Percentiles rank a stretch among this genome's conserved stretches.
phyloP scores from a whole-genome alignment of 176 grass and related monocot species.

The Ensete glaucum region DNA sequence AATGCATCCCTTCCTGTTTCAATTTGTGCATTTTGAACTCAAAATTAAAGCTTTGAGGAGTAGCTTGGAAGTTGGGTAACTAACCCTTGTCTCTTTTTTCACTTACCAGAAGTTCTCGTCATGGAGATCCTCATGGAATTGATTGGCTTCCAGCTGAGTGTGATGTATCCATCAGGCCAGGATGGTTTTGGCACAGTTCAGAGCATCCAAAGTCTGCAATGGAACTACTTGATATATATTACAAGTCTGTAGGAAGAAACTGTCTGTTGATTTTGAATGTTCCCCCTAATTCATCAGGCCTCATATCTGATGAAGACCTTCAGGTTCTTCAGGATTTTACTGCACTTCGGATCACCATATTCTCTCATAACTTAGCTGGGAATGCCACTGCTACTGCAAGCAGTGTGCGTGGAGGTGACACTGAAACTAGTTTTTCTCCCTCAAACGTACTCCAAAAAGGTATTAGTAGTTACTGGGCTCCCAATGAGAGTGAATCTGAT shows the following conservation, averaged over 20 bases:
- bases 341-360: constrained; percentile 45
- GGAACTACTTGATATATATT: constrained; percentile 79
- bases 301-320: constrained; percentile 63
- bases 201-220: constrained; percentile 58
- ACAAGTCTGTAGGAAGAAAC: constrained; percentile 91
- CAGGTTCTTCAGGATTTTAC: constrained; percentile 75
- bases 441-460: constrained; percentile 44
- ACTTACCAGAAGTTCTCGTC: constrained; percentile 38
- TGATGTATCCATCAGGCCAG: constrained; percentile 81
- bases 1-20: neutral
- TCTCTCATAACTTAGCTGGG: constrained; percentile 59
- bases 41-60: neutral
- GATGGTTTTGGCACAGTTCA: constrained; percentile 90
- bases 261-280: constrained; percentile 91
- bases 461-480: constrained; percentile 74
- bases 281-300: constrained; percentile 75
- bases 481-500: constrained; percentile 38
- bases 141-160: constrained; percentile 96
- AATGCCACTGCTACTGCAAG: constrained; percentile 50
- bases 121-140: constrained; percentile 58
- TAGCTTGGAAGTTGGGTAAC: neutral
- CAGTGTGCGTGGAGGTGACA: constrained; percentile 48
- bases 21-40: neutral
- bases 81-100: constrained; percentile 6
- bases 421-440: constrained; percentile 47